Conservation (phyloP, 805 yeast species). For the Metschnikowia borealis region DNA sequence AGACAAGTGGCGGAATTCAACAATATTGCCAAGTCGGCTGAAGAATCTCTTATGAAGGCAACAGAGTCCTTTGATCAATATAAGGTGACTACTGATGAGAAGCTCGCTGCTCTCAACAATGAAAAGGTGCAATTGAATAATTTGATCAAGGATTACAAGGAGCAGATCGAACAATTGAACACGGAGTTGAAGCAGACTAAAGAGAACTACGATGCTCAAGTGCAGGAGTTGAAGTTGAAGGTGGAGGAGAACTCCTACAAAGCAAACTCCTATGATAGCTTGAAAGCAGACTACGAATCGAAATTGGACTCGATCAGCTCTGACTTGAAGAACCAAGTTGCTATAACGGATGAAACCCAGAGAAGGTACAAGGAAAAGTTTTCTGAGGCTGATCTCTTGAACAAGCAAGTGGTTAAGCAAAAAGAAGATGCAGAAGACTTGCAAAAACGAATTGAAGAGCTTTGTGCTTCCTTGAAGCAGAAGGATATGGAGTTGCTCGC, state of each 20-base stretch:
- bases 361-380: slow-evolving; percentile 40
- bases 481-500: slow-evolving; percentile 45
- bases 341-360: slow-evolving; percentile 48
- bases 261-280: slow-evolving; percentile 31
- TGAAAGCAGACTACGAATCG: slow-evolving; percentile 30
- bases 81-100: slow-evolving; percentile 24
- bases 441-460: neutral
- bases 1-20: slow-evolving; percentile 59
- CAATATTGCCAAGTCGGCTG: slow-evolving; percentile 61
- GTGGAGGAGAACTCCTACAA: slow-evolving; percentile 26
- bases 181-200: slow-evolving; percentile 4
- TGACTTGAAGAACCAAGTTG: slow-evolving; percentile 40
- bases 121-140: slow-evolving; percentile 24
- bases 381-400: slow-evolving; percentile 13
- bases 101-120: slow-evolving; percentile 17
- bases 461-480: slow-evolving; percentile 4
- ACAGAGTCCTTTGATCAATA: slow-evolving; percentile 49
- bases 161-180: slow-evolving; percentile 5
- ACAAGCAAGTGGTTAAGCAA: slow-evolving; percentile 10
- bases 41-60: slow-evolving; percentile 55
- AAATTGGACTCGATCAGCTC: slow-evolving; percentile 24
- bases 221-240: slow-evolving; percentile 19
- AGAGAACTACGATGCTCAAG: slow-evolving; percentile 3
- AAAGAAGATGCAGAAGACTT: slow-evolving; percentile 5
- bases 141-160: slow-evolving; percentile 17